These are phyloP conservation scores for Ophiocordyceps sinensis DNA, from an alignment of 2,329 filamentous ascomycete genomes.

Conservation along the genomic window DNA sequence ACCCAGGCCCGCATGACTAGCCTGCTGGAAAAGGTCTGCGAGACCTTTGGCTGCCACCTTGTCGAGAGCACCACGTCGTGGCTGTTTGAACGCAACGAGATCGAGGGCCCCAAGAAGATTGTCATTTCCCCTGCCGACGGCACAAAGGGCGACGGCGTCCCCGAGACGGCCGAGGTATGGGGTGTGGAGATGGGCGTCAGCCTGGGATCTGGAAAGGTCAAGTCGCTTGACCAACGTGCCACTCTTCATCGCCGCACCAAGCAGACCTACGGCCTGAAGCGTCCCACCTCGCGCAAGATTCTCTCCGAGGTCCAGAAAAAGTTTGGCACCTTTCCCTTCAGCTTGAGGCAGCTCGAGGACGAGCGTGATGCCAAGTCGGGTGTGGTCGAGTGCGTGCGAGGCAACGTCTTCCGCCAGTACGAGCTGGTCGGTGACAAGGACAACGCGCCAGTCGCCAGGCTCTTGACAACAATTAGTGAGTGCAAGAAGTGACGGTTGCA, in stretches of 20 bases:
- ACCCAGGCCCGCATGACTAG: slow-evolving; percentile 77
- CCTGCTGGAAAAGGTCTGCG: slow-evolving; percentile 81
- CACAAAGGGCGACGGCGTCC: slow-evolving; percentile 76
- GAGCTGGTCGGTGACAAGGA: slow-evolving; percentile 94
- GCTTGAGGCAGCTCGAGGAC: slow-evolving; percentile 88
- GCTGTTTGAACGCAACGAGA: slow-evolving; percentile 93
- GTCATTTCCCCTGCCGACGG: slow-evolving; percentile 78
- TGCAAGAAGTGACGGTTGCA: slow-evolving; percentile 8
- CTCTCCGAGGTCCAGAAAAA: slow-evolving; percentile 93
- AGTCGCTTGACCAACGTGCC: slow-evolving; percentile 72
- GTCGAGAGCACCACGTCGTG: slow-evolving; percentile 98
- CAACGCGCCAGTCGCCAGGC: slow-evolving; percentile 64
- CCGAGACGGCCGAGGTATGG: slow-evolving; percentile 90
- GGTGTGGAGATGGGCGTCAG: slow-evolving; percentile 93
- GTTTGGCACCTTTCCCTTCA: slow-evolving; percentile 97
- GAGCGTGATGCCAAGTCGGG: slow-evolving; percentile 93
- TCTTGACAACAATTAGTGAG: slow-evolving; percentile 88
- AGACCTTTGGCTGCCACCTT: slow-evolving; percentile 79
- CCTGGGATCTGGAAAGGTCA: slow-evolving; percentile 85
- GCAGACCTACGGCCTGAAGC: slow-evolving; percentile 86
- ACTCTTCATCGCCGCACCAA: slow-evolving; percentile 88
- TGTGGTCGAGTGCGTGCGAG: slow-evolving; percentile 89
- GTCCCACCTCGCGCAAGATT: slow-evolving; percentile 81
- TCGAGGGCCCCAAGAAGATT: slow-evolving; percentile 96
- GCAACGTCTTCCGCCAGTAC: slow-evolving; percentile 86